Base-by-base conservation (phyloP, 305 asterid genomes). In the Vinca major region DNA sequence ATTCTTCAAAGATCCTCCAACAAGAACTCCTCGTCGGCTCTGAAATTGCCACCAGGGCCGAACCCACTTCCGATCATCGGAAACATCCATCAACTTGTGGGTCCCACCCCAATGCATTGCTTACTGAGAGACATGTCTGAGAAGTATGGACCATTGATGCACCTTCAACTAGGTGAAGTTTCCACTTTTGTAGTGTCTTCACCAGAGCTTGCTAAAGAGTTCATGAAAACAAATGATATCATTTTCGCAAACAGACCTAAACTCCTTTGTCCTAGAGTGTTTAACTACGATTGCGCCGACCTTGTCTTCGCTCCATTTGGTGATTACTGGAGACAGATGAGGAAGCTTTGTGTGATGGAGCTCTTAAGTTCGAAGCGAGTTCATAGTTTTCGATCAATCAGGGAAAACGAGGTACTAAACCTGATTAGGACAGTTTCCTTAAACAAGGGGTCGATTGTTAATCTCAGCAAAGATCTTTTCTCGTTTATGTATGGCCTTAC, bases 271-370 rank as follows among this genome's bases (percentile, higher is more conserved):
- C 17, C 26, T 16, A 57, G 69, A 63, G 53, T 72, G 63, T 20
- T 77, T 48, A 67, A 54, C 62, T 69, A 77, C 63, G 44, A 68
- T 33, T 33, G 43, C 47, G 26, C 66, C n/a, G 62, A 67, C 45
- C 56, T 77, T 7, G 71, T 56, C 33, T 73, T 77, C n/a, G 43
- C 71, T 40, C 63, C 68, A 0, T 77, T 72, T 50, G 51, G 55
- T 13, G 72, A 77, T 4, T 73, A 67, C 69, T 77, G 80, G 80
- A 48, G 75, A 60, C 82, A 71, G 44, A 67, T 78, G 79, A 74
- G 79, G 1, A 78, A 78, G 45, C 64, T 78, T 43, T 78, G 77
- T 58, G 56, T 63, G 7, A 11, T 58, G 8, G 82, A 78, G 48
- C 74, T 78, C 51, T 43, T 78, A 7, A 74, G 82, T 51, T 57